A percentile compares a stretch with the other conserved stretches of the same genome.
phyloP scores from a whole-genome alignment of 2,329 filamentous ascomycete genomes.

The Paecilomyces fulvus region DNA sequence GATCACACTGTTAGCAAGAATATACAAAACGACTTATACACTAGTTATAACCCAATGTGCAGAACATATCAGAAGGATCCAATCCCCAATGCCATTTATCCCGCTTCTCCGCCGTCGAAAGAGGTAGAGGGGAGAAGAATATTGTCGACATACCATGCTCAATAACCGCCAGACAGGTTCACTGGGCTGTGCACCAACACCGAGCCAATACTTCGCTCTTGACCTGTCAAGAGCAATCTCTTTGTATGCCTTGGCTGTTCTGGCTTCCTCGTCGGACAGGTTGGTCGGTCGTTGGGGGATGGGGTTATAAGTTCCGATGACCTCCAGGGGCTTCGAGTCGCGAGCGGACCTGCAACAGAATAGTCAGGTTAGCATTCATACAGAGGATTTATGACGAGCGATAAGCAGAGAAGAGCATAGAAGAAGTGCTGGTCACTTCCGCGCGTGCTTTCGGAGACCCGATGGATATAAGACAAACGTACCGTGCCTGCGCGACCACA shows the following conservation, averaged over 20 bases:
- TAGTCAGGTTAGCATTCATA: not conserved
- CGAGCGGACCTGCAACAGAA: constrained; percentile 60
- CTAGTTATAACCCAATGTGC: not conserved
- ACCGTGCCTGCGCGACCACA: constrained; percentile 88
- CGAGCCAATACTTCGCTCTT: constrained; percentile 89
- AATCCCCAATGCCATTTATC: not conserved
- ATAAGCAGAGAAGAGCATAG: not conserved
- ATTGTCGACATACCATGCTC: constrained; percentile 55
- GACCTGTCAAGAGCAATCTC: constrained; percentile 78
- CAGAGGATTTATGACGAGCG: no score
- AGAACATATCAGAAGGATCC: not conserved
- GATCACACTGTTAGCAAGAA: not conserved
- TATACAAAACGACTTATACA: not conserved
- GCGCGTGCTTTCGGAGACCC: not conserved
- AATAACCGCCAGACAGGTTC: constrained; percentile 83
- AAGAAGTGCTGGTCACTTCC: not conserved
- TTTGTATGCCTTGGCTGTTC: constrained; percentile 66
- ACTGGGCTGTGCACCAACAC: constrained; percentile 89
- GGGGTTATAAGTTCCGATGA: constrained; percentile 63
- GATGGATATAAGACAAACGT: constrained; percentile 21
- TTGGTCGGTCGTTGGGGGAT: constrained; percentile 46
- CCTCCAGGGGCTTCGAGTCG: constrained; percentile 83
- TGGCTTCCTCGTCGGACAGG: constrained; percentile 38
- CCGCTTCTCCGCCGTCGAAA: not conserved
- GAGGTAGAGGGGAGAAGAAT: not conserved